phyloP scores from a whole-genome alignment of 2,329 filamentous ascomycete species.

The Paraconiothyrium sp. region DNA sequence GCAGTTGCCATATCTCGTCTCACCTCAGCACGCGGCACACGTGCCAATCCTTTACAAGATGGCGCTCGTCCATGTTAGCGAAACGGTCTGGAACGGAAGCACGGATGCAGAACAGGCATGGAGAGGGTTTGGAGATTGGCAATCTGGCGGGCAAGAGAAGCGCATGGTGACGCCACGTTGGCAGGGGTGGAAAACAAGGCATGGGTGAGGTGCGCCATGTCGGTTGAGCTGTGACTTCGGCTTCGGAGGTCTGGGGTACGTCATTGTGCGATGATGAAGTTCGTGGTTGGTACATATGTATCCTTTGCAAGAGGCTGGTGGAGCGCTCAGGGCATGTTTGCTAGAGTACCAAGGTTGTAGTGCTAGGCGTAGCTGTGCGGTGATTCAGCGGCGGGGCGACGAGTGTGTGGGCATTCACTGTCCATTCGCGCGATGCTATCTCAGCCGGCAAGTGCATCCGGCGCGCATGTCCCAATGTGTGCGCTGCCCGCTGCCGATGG shows the following conservation, averaged over 20 bases:
- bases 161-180: constrained; percentile 8
- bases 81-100: constrained; percentile 4
- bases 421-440: neutral
- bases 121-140: neutral
- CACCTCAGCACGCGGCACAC: neutral
- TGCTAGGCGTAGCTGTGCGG: too few species aligned
- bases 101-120: neutral
- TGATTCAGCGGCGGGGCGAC: too few species aligned
- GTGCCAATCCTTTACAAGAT: neutral
- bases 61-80: neutral
- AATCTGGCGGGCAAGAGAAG: neutral
- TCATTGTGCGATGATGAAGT: neutral
- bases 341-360: too few species aligned
- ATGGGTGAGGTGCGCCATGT: neutral
- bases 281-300: neutral
- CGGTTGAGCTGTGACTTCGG: neutral
- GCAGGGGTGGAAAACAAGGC: constrained; percentile 7
- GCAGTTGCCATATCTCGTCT: neutral
- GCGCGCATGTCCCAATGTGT: neutral
- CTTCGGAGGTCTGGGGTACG: neutral
- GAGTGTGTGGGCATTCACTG: neutral
- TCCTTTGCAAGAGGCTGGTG: neutral
- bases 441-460: neutral
- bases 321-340: too few species aligned
- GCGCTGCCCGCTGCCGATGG: neutral